Conservation (phyloP, 2,329 filamentous ascomycete genomes). For the Neurospora crassa region DNA sequence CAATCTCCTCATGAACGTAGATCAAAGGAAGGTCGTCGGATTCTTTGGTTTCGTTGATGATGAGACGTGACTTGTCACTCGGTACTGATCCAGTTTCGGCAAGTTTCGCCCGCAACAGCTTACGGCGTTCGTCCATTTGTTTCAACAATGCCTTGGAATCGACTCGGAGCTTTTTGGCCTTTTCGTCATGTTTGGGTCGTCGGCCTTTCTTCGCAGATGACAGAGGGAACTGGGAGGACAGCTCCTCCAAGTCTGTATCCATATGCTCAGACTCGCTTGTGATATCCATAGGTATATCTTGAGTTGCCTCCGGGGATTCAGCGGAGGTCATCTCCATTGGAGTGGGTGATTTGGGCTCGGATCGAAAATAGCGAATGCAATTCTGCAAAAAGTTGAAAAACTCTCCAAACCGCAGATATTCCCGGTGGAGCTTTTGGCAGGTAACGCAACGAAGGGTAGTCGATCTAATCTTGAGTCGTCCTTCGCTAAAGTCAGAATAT, state of each 20-base stretch:
- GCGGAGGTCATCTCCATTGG: background rate
- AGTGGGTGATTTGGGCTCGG: background rate
- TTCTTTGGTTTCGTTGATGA: conserved; percentile 58
- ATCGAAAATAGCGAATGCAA: conserved; percentile 12
- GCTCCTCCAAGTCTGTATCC: conserved; percentile 16
- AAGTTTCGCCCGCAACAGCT: conserved; percentile 36
- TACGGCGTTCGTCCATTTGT: conserved; percentile 43
- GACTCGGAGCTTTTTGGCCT: conserved; percentile 42
- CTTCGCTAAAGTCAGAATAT: conserved; percentile 10
- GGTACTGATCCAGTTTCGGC: conserved; percentile 32
- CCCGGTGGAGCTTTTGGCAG: conserved; percentile 2
- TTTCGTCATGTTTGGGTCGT: conserved; percentile 37
- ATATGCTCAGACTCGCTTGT: conserved; percentile 4
- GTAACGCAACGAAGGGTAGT: conserved; percentile 2
- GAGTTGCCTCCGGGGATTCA: background rate
- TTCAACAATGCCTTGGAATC: conserved; percentile 41
- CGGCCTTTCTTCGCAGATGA: conserved; percentile 34
- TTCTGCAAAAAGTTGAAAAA: conserved; percentile 16
- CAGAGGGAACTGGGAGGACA: conserved; percentile 3
- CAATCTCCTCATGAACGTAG: conserved; percentile 56
- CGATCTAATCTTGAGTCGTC: background rate
- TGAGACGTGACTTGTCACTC: conserved; percentile 40
- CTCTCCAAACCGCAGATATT: conserved; percentile 6
- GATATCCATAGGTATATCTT: conserved; percentile 5
- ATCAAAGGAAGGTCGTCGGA: conserved; percentile 48